Evolutionary conservation across 768 basidiomycete species (phyloP), one percentile per base, ranked within the genome.

Genomic region (Tephrocybe sp.): DNA sequence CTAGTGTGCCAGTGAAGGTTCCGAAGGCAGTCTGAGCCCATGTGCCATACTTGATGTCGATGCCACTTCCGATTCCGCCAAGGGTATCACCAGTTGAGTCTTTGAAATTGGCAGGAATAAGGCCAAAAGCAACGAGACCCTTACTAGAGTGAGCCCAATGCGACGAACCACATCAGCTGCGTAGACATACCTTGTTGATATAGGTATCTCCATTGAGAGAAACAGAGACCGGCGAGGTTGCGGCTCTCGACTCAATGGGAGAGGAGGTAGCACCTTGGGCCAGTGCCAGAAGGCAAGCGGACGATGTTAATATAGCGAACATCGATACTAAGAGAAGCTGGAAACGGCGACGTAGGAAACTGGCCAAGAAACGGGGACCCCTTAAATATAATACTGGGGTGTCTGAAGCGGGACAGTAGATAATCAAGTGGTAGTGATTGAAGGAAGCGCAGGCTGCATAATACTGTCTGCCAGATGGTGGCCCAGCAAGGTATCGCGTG

Each of bases 51-150:
- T 83, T 77, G 48, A 86, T 56, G 2, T 80, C 74, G 22, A 84
- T 82, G 2, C 79, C 82, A 50, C 81, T 82, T 12, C 83, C 83
- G 21, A 84, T 73, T 5, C 82, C 82, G 18, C 84, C 84, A 5
- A 84, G 50, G 0, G 82, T 83, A 55, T 84, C 78, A 1, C 77
- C 78, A 1, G 77, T 80, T 0, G 78, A 79, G 31, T 84, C 82
- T 3, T 54, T 69, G 54, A 77, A 74, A 58, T 80, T 68, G 2
- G 80, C 75, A 1, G 80, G 78, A 44, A 85, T 83, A n/a, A 77
- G 63, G 5, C 82, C 83, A 58, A 83, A 84, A 2, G 67, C 82
- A 11, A 83, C 80, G 0, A 82, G 57, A n/a, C 80, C 81, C 77
- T 52, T 12, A 18, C 6, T 16, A 6, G 37, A 19, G 37, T 19